phyloP scores from a whole-genome alignment of 192 early-diverging fungal genomes.

The Thamnidium elegans region DNA sequence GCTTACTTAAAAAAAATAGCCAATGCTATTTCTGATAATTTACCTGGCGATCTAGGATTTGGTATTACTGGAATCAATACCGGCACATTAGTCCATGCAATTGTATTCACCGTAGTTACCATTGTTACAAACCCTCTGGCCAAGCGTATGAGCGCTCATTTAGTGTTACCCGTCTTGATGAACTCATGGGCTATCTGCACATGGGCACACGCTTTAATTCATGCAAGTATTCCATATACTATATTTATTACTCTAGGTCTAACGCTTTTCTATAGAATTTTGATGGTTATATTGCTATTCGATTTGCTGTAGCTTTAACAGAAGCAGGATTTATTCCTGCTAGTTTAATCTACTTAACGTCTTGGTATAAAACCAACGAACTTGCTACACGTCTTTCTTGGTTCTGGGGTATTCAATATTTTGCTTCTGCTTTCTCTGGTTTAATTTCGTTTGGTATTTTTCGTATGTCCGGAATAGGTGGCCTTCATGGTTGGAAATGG shows the following conservation, averaged over 20 bases:
- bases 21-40: slow-evolving; percentile 47
- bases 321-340: slow-evolving; percentile 42
- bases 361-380: slow-evolving; percentile 50
- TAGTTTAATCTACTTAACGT: slow-evolving; percentile 42
- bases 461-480: slow-evolving; percentile 46
- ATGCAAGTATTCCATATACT: neutral
- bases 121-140: slow-evolving; percentile 50
- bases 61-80: slow-evolving; percentile 42
- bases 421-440: slow-evolving; percentile 54
- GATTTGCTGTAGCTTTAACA: slow-evolving; percentile 46
- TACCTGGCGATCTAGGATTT: slow-evolving; percentile 41
- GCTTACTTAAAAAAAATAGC: neutral
- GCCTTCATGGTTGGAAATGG: slow-evolving; percentile 63
- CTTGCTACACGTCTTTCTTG: slow-evolving; percentile 47
- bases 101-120: slow-evolving; percentile 37
- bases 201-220: slow-evolving; percentile 16
- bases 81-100: slow-evolving; percentile 42
- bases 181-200: slow-evolving; percentile 20
- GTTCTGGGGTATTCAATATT: slow-evolving; percentile 48
- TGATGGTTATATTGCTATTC: slow-evolving; percentile 39
- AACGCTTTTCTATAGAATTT: slow-evolving; percentile 22
- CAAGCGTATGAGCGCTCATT: slow-evolving; percentile 44
- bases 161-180: slow-evolving; percentile 48
- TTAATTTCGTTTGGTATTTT: slow-evolving; percentile 58
- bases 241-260: slow-evolving; percentile 1